These are phyloP conservation scores for Trichoderma sp. DNA, from an alignment of 2,329 filamentous ascomycete genomes.

Conservation along the genomic window DNA sequence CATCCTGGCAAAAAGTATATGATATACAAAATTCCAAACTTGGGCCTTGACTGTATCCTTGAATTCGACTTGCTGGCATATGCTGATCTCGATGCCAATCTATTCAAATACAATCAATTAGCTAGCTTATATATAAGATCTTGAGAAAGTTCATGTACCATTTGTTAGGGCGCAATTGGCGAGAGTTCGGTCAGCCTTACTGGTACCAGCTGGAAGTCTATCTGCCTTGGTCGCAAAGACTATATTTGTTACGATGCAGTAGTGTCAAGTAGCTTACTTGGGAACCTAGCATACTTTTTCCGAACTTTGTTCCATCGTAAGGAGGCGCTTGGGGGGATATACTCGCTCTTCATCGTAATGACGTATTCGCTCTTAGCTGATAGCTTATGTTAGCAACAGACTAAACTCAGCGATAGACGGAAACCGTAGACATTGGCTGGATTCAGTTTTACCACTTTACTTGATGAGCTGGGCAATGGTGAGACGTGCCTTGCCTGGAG, in stretches of 20 bases:
- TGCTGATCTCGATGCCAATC: neutral
- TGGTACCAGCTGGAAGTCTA: neutral
- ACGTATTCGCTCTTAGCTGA: neutral
- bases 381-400: neutral
- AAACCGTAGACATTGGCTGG: neutral
- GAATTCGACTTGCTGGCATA: neutral
- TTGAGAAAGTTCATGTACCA: neutral
- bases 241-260: neutral
- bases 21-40: neutral
- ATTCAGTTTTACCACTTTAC: neutral
- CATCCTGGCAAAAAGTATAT: neutral
- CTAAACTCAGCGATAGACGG: neutral
- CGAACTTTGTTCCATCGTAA: neutral
- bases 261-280: neutral
- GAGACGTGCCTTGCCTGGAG: neutral
- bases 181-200: neutral
- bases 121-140: slow-evolving; percentile 1
- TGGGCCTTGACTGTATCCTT: neutral
- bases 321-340: neutral
- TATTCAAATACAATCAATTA: neutral
- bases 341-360: neutral
- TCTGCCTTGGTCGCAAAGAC: neutral
- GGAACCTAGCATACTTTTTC: neutral
- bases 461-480: neutral
- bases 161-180: slow-evolving; percentile 9